Evolutionary conservation across 257 asterid species (phyloP).

Genomic region (Solanum sitiens): DNA sequence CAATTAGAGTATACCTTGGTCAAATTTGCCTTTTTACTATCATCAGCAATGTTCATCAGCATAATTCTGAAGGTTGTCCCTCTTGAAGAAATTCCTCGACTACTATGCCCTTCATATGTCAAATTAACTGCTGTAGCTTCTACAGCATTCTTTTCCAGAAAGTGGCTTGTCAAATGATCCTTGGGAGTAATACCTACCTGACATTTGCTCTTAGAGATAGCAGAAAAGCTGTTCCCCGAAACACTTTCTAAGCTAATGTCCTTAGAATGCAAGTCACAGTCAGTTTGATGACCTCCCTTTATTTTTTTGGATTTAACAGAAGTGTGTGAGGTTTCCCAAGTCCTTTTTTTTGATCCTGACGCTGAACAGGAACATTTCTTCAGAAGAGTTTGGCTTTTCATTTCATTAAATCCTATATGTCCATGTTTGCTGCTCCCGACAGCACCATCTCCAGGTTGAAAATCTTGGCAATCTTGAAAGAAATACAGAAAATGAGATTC

Average conservation of each 20-base stretch:
- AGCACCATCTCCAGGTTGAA: slow-evolving; percentile 11
- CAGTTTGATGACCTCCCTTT: slow-evolving; percentile 51
- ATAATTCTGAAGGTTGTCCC: slow-evolving; percentile 32
- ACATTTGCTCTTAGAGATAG: slow-evolving; percentile 14
- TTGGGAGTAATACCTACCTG: slow-evolving; percentile 7
- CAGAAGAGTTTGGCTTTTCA: background rate
- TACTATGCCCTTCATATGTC: slow-evolving; percentile 16
- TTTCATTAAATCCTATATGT: background rate
- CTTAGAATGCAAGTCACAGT: slow-evolving; percentile 26
- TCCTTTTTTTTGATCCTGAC: slow-evolving; percentile 49
- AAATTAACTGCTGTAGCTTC: slow-evolving; percentile 17
- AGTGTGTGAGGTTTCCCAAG: slow-evolving; percentile 72
- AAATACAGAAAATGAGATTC: background rate
- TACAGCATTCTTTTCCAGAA: slow-evolving; percentile 18
- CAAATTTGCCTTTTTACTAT: slow-evolving; percentile 51
- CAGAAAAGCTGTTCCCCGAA: slow-evolving; percentile 11
- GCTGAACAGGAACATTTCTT: slow-evolving; percentile 31
- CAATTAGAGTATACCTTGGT: slow-evolving; percentile 43
- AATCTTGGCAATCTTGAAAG: slow-evolving; percentile 21
- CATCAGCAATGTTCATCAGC: slow-evolving; percentile 93
- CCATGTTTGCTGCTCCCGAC: background rate
- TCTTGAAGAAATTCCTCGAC: slow-evolving; percentile 4
- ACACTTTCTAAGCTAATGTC: slow-evolving; percentile 28
- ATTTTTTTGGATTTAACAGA: slow-evolving; percentile 83
- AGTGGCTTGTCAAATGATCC: slow-evolving; percentile 11